Evolutionary conservation across 345 rosid genomes (phyloP).

Genomic region (Geranium rotundifolium): DNA sequence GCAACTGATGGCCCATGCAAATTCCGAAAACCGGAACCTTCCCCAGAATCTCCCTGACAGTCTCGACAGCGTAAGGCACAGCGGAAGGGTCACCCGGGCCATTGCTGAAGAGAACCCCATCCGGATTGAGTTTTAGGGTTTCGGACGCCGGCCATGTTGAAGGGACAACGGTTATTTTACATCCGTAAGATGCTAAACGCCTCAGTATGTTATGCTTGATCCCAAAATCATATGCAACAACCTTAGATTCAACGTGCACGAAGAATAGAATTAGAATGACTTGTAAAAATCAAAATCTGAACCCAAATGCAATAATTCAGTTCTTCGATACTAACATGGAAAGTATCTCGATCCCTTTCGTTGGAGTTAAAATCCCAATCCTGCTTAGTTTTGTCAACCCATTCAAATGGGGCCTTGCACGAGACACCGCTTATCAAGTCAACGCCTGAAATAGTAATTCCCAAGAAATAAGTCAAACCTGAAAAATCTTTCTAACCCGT

Average conservation of each 20-base stretch:
- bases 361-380: conserved; percentile 72
- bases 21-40: conserved; percentile 91
- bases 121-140: conserved; percentile 70
- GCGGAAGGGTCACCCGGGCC: conserved; percentile 99
- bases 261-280: conserved; percentile 6
- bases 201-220: conserved; percentile 88
- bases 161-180: conserved; percentile 84
- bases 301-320: background rate
- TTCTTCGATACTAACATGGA: conserved; percentile 34
- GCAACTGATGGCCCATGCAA: conserved; percentile 97
- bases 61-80: conserved; percentile 85
- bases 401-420: conserved; percentile 63
- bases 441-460: conserved; percentile 32
- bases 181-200: conserved; percentile 72
- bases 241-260: conserved; percentile 30
- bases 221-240: conserved; percentile 84
- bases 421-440: conserved; percentile 86
- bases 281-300: background rate
- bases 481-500: background rate
- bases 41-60: conserved; percentile 66
- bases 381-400: conserved; percentile 57
- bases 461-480: background rate
- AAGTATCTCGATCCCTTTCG: conserved; percentile 30
- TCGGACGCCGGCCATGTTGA: conserved; percentile 88
- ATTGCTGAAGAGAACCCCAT: conserved; percentile 94